phyloP scores from a whole-genome alignment of 2,329 filamentous ascomycete genomes.

The Exserohilum turcica region DNA sequence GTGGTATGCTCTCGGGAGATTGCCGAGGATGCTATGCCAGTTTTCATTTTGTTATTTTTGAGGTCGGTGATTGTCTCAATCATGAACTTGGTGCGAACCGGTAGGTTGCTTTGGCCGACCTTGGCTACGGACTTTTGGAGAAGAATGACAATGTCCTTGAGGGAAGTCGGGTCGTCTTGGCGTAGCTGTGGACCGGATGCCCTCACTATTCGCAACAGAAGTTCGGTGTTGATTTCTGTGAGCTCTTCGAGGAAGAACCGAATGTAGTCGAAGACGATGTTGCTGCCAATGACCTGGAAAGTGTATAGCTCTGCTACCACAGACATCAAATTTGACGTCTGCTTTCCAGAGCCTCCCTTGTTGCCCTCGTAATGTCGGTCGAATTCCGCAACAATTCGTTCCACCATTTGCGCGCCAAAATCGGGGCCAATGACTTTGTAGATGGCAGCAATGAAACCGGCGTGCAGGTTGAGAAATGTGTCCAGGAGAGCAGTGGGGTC shows the following conservation, averaged over 20 bases:
- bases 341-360: slow-evolving; percentile 52
- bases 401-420: slow-evolving; percentile 85
- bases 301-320: slow-evolving; percentile 88
- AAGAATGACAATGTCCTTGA: slow-evolving; percentile 85
- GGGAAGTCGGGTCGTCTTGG: slow-evolving; percentile 82
- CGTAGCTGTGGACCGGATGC: slow-evolving; percentile 77
- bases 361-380: slow-evolving; percentile 64
- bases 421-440: slow-evolving; percentile 88
- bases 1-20: slow-evolving; percentile 81
- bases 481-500: slow-evolving; percentile 80
- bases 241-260: slow-evolving; percentile 75
- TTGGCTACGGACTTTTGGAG: slow-evolving; percentile 74
- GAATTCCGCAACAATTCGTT: slow-evolving; percentile 77
- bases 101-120: slow-evolving; percentile 71
- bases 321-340: slow-evolving; percentile 78
- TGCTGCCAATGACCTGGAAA: slow-evolving; percentile 83
- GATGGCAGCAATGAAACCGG: slow-evolving; percentile 84
- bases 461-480: slow-evolving; percentile 87
- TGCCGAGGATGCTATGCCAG: slow-evolving; percentile 70
- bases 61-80: slow-evolving; percentile 93
- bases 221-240: slow-evolving; percentile 84
- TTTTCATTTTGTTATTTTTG: slow-evolving; percentile 90
- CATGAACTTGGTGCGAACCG: slow-evolving; percentile 94
- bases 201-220: slow-evolving; percentile 84
- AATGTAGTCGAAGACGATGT: slow-evolving; percentile 89